Percentiles rank a stretch among this genome's conserved stretches.
Evolutionary conservation across 164 flowering plant species (phyloP).

Genomic region (Magnolia kwangsiensis): DNA sequence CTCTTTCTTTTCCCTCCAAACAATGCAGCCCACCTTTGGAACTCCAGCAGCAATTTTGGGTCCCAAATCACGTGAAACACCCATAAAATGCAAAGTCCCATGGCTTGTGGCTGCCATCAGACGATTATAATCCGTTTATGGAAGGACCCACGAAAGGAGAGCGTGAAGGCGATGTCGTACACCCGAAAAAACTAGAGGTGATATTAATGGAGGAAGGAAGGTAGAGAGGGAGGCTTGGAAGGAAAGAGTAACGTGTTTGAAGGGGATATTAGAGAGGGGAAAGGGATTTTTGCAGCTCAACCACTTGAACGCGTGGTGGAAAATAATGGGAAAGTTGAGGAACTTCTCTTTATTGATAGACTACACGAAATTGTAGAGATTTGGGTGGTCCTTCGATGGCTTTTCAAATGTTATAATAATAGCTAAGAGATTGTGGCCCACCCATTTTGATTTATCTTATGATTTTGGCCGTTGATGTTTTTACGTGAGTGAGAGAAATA

Average conservation of each 20-base stretch:
- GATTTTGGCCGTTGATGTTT: conserved; percentile 2
- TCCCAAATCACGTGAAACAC: conserved; percentile 5
- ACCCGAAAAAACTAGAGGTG: background rate
- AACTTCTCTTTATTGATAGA: background rate
- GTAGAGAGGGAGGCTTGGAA: conserved; percentile 2
- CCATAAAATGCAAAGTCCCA: background rate
- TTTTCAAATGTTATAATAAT: background rate
- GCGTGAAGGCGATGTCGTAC: background rate
- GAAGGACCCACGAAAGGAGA: background rate
- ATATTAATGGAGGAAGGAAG: background rate
- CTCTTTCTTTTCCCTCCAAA: background rate
- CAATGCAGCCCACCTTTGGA: conserved; percentile 1
- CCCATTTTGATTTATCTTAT: background rate
- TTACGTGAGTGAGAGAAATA: background rate
- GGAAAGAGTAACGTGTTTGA: background rate
- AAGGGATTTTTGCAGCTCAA: conserved; percentile 33
- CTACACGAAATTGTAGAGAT: background rate
- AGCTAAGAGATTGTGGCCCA: background rate
- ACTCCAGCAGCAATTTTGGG: background rate
- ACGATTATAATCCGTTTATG: background rate
- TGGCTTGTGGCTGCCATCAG: background rate
- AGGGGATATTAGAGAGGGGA: conserved; percentile 1
- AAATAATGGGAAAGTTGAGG: background rate
- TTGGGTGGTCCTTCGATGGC: background rate
- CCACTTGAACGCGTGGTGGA: conserved; percentile 23